Percentiles rank a stretch among this genome's conserved stretches.
Conservation (phyloP, 139 green algal species). For the Edaphochlamys debaryana region DNA sequence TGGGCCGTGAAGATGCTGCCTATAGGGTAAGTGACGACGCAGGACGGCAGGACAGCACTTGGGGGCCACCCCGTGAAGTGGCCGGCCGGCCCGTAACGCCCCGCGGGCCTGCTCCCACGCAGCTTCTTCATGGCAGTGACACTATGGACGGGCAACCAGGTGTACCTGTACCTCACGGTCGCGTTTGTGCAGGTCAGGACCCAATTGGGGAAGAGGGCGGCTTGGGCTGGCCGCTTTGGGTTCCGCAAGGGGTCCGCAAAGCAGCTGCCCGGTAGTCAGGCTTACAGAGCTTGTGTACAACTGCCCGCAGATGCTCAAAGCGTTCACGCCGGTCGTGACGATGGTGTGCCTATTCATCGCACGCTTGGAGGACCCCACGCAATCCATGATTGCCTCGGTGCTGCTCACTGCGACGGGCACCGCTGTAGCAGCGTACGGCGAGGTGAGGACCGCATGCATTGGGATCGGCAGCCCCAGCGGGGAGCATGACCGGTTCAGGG, state of each 20-base stretch:
- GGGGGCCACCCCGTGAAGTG: no score
- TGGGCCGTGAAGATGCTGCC: conserved; percentile 70
- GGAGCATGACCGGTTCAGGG: no score
- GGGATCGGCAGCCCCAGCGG: no score
- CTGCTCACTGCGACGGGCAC: conserved; percentile 70
- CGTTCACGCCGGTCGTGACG: conserved; percentile 91
- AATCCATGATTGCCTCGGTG: conserved; percentile 64
- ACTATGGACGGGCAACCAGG: conserved; percentile 93
- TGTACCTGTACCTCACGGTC: conserved; percentile 97
- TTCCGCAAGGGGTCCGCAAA: no score
- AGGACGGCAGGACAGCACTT: no score
- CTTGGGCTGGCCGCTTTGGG: no score
- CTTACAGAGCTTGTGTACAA: no score
- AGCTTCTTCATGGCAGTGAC: conserved; percentile 86
- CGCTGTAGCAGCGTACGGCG: conserved; percentile 75
- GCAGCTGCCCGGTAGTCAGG: no score
- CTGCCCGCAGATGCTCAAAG: conserved; percentile 67
- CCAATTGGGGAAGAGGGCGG: no score
- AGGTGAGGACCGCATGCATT: no score
- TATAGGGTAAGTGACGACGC: conserved; percentile 72
- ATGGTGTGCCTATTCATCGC: conserved; percentile 87
- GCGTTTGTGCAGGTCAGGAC: conserved; percentile 92
- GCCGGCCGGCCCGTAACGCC: no score
- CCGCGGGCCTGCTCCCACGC: no score
- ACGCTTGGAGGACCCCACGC: conserved; percentile 75